Percentiles rank a stretch among this genome's conserved stretches.
Evolutionary conservation across 768 basidiomycete genomes (phyloP).

Genomic region (Boletus rex-veris): DNA sequence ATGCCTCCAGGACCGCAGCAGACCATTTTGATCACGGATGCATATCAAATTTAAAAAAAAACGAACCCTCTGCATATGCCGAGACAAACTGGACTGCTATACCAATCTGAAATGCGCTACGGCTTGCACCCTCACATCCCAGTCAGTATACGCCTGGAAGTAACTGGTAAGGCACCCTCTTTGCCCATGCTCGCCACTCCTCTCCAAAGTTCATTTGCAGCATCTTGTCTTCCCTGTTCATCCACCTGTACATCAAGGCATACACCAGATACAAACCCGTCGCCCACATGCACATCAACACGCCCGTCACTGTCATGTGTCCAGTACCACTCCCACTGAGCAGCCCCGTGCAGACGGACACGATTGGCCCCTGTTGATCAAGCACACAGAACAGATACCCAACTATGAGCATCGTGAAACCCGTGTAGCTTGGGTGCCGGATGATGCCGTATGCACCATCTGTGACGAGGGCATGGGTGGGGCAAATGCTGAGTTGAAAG

Average conservation of each 20-base stretch:
- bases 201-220: conserved; percentile 22
- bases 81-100: too few relatives aligned
- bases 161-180: conserved; percentile 19
- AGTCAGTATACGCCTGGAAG: conserved; percentile 16
- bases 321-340: background rate
- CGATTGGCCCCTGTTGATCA: conserved; percentile 2
- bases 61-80: too few relatives aligned
- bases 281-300: background rate
- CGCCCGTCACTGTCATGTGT: background rate
- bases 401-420: background rate
- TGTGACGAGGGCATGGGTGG: conserved; percentile 23
- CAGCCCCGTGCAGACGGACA: background rate
- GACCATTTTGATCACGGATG: too few relatives aligned
- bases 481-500: conserved; percentile 21
- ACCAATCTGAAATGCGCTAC: too few relatives aligned
- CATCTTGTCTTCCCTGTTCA: conserved; percentile 26
- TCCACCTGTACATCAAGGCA: conserved; percentile 2
- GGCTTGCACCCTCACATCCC: too few relatives aligned
- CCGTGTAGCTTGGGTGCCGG: conserved; percentile 32
- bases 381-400: conserved; percentile 10
- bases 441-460: conserved; percentile 23
- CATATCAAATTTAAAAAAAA: too few relatives aligned
- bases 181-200: conserved; percentile 24
- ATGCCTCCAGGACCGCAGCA: too few relatives aligned
- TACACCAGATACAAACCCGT: background rate